Evolutionary conservation across 345 rosid species (phyloP), one percentile per base, ranked within the genome.

Genomic region (Eucalyptus melliodora): DNA sequence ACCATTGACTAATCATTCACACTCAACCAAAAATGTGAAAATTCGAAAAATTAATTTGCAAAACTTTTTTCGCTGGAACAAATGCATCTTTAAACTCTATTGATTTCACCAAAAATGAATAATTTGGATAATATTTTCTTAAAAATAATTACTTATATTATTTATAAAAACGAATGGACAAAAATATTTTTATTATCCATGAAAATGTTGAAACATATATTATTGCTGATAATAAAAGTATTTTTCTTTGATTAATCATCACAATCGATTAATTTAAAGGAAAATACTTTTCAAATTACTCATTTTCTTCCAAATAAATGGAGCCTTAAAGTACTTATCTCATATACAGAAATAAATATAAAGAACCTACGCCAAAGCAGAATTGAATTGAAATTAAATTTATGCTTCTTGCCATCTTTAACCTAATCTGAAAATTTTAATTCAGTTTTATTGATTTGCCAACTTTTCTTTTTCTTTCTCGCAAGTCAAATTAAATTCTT

Each of bases 1-100:
- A 8, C 5, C 1, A 0, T 24, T 56, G 13, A 56, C 13, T 23
- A 4, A 56, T 56, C 62, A 56, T 24, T 56, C 11, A 0, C 0
- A 56, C 62, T 53, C 27, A 56, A 10, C 12, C 6, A 56, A 56
- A 56, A 13, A 9, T 56, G 62, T 56, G 1, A 56, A 23, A 56
- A 56, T 56, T 24, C 3, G 0, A 10, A 56, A 56, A 4, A 24
- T 24, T 24, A 56, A 56, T 56, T 56, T 0, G 2, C 2, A 0
- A 56, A 2, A 1, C 2, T 0, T 23, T 24, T 56, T 56, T 56
- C 6, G 2, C 30, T 56, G 6, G 1, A 56, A 56, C 30, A 24
- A 56, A 5, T 24, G 0, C 13, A 24, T 24, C 6, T 56, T 56
- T 56, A 24, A 1, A 6, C 27, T 56, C 12, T 1, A 24, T 56